Base-by-base conservation (phyloP, 495 filamentous ascomycete species). In the Neurospora africana region DNA sequence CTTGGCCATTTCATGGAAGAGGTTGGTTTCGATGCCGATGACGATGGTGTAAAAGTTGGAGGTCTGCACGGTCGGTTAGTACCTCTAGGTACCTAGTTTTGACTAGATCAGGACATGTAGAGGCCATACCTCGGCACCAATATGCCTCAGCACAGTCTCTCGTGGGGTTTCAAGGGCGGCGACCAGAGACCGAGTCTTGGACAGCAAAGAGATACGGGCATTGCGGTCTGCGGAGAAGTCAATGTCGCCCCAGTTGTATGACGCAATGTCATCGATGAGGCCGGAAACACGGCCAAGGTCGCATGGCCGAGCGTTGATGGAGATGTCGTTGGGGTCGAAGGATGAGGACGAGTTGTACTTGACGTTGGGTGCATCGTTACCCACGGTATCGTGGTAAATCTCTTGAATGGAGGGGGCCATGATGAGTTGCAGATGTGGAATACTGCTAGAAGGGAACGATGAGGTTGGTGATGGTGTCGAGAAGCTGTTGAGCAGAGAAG, bases 121-220 rank as follows among this genome's bases (percentile, higher is more conserved):
- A 53, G 23, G 11, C 75, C 30, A 47, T 19, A 74, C 79, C 73
- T 82, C 73, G 0, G 79, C 81, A 70, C 81, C 79, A 65, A 72
- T 38, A 9, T 82, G 81, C 74, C 76, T 71, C 40, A 81, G 69
- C 78, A 81, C 76, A 27, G 76, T 80, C 76, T 82, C 81, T 0
- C 79, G 74, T 7, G 81, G 81, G 19, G 78, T 80, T 69, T 82
- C 78, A 15, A 82, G 75, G 0, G 79, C 77, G 2, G 72, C 72
- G 15, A 76, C 72, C 3, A 82, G 72, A 13, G 71, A 53, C 15
- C 77, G 75, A 23, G 79, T 78, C 36, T 77, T 75, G 11, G 71
- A 78, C 41, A 79, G 73, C 36, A 82, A 70, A 9, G 19, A 19
- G 4, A 74, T 69, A 17, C 76, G 73, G 33, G 47, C 72, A 17